Conservation (phyloP, 2,329 filamentous ascomycete species). For the Ophiostoma tasmaniense region DNA sequence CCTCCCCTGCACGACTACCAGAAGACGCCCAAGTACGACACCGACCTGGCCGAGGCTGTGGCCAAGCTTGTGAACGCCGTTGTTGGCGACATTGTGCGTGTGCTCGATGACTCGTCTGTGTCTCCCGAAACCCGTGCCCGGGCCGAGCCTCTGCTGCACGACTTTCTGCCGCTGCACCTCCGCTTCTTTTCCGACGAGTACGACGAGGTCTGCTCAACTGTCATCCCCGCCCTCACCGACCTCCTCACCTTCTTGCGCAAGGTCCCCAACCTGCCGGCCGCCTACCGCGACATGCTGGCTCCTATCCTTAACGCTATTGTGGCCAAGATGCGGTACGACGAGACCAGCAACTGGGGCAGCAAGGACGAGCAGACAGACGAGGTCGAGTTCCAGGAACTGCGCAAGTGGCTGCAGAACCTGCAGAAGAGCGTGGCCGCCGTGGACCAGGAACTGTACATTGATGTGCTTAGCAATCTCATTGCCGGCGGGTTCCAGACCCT, state of each 20-base stretch:
- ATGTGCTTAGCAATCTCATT: slow-evolving; percentile 81
- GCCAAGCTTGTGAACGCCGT: slow-evolving; percentile 92
- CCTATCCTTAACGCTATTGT: slow-evolving; percentile 89
- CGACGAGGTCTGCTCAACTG: slow-evolving; percentile 93
- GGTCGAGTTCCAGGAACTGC: slow-evolving; percentile 90
- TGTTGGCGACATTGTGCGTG: slow-evolving; percentile 76
- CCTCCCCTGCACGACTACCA: slow-evolving; percentile 71
- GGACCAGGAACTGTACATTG: slow-evolving; percentile 79
- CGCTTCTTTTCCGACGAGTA: slow-evolving; percentile 97
- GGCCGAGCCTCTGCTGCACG: slow-evolving; percentile 73
- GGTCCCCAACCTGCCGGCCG: slow-evolving; percentile 59
- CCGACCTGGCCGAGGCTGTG: slow-evolving; percentile 87
- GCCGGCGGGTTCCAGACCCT: slow-evolving; percentile 77
- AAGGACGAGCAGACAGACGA: slow-evolving; percentile 95
- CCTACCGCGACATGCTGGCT: slow-evolving; percentile 74
- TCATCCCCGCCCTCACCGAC: slow-evolving; percentile 88
- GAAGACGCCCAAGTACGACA: slow-evolving; percentile 82
- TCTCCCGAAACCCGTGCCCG: slow-evolving; percentile 58
- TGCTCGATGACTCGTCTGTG: slow-evolving; percentile 60
- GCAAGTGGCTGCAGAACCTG: slow-evolving; percentile 79
- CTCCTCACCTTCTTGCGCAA: slow-evolving; percentile 85
- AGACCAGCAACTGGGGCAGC: slow-evolving; percentile 85
- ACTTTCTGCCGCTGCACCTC: slow-evolving; percentile 77
- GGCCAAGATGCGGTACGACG: slow-evolving; percentile 93
- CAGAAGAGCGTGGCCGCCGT: slow-evolving; percentile 90